phyloP scores from a whole-genome alignment of 2,329 filamentous ascomycete species.

The Phoma herbarum region DNA sequence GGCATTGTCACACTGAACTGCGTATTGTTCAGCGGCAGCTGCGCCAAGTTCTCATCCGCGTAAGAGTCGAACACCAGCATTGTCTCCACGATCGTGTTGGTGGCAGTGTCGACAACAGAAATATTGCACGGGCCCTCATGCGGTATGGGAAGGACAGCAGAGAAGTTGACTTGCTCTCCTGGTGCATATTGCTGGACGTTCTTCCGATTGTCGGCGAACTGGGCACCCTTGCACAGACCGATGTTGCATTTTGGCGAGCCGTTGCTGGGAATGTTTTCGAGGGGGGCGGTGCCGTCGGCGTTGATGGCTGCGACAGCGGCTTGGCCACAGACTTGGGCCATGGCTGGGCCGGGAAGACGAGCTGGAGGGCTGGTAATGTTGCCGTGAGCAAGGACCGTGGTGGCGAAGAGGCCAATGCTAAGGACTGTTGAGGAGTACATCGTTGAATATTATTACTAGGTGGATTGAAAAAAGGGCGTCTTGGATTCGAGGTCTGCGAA shows the following conservation, averaged over 20 bases:
- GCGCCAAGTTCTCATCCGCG: constrained; percentile 42
- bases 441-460: constrained; percentile 6
- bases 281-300: constrained; percentile 53
- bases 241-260: constrained; percentile 59
- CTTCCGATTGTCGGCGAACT: constrained; percentile 64
- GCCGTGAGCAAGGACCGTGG: constrained; percentile 57
- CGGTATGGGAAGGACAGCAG: constrained; percentile 59
- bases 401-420: constrained; percentile 17
- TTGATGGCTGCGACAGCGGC: constrained; percentile 62
- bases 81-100: constrained; percentile 60
- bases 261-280: constrained; percentile 60
- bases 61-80: constrained; percentile 39
- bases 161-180: constrained; percentile 54
- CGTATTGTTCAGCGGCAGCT: constrained; percentile 55
- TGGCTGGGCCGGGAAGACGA: constrained; percentile 61
- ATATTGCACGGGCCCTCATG: constrained; percentile 67
- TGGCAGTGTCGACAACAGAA: constrained; percentile 65
- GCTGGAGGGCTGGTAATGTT: constrained; percentile 61
- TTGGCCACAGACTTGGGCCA: constrained; percentile 61
- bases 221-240: constrained; percentile 66
- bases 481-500: neutral
- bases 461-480: neutral
- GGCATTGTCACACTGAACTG: constrained; percentile 64
- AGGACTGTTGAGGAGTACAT: constrained; percentile 13
- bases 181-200: constrained; percentile 61